Percentiles rank a stretch among this genome's conserved stretches.
Evolutionary conservation across 2,329 filamentous ascomycete species (phyloP).

Genomic region (Cyphellophora attinorum): DNA sequence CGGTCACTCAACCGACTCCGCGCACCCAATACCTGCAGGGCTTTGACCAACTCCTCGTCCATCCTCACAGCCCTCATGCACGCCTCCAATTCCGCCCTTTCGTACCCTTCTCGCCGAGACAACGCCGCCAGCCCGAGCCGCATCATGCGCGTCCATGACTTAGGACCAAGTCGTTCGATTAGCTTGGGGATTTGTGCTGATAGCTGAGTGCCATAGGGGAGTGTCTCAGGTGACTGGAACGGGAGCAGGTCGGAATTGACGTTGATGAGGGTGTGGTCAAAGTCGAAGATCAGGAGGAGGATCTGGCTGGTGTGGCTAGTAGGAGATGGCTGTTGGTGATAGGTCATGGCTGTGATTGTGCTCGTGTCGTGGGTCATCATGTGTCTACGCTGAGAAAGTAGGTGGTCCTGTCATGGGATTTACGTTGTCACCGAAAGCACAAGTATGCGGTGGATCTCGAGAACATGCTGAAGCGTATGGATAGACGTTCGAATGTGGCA

Average conservation of each 20-base stretch:
- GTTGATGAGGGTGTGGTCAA: slow-evolving; percentile 3
- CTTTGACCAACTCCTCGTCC: not conserved
- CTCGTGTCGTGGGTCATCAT: too few relatives aligned
- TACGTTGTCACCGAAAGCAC: too few relatives aligned
- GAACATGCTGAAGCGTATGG: too few relatives aligned
- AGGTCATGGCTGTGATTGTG: too few relatives aligned
- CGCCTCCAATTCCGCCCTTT: not conserved
- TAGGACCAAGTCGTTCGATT: not conserved
- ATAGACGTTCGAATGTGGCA: too few relatives aligned
- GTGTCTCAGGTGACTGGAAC: not conserved
- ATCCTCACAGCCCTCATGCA: slow-evolving; percentile 1
- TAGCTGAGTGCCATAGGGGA: not conserved
- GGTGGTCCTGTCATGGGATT: too few relatives aligned
- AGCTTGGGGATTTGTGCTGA: not conserved
- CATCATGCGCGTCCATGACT: slow-evolving; percentile 2
- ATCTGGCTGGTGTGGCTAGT: not conserved
- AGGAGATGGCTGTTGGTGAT: too few relatives aligned
- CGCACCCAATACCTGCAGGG: not conserved
- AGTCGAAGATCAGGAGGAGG: slow-evolving; percentile 1
- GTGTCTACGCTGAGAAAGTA: too few relatives aligned
- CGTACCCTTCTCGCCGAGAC: not conserved
- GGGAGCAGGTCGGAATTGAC: slow-evolving; percentile 2
- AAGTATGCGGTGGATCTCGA: too few relatives aligned
- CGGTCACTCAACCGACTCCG: too few relatives aligned
- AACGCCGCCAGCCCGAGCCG: not conserved